Conservation (phyloP, 164 flowering plant genomes). For the Macadamia integrifolia region DNA sequence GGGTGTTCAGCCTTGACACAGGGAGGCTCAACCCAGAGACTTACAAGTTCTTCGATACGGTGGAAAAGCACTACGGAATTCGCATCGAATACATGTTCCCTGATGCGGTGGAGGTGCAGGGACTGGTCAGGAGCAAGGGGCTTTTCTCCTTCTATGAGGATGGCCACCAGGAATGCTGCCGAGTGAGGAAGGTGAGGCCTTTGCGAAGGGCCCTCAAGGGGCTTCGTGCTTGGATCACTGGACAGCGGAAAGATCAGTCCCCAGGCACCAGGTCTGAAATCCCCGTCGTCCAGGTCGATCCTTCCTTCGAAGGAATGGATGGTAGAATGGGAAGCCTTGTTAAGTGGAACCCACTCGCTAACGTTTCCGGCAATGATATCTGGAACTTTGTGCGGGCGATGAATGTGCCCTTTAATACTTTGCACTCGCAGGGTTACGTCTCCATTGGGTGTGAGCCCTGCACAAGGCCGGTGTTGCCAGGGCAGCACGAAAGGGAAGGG, state of each 20-base stretch:
- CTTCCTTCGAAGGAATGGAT: slow-evolving; percentile 77
- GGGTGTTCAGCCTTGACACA: slow-evolving; percentile 94
- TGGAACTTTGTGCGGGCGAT: slow-evolving; percentile 85
- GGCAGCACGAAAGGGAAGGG: slow-evolving; percentile 98
- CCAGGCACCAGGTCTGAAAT: slow-evolving; percentile 78
- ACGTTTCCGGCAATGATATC: slow-evolving; percentile 56
- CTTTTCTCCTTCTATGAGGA: slow-evolving; percentile 89
- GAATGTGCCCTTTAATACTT: slow-evolving; percentile 78
- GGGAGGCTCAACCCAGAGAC: slow-evolving; percentile 95
- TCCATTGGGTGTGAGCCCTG: slow-evolving; percentile 98
- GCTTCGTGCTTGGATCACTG: slow-evolving; percentile 86
- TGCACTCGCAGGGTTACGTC: slow-evolving; percentile 77
- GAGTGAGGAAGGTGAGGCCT: slow-evolving; percentile 92
- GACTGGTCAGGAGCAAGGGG: slow-evolving; percentile 77
- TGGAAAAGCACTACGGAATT: slow-evolving; percentile 80
- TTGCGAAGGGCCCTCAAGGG: slow-evolving; percentile 85
- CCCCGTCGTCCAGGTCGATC: slow-evolving; percentile 89
- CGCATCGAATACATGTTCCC: slow-evolving; percentile 95
- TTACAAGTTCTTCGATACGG: slow-evolving; percentile 60
- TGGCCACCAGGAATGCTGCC: slow-evolving; percentile 98
- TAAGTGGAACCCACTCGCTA: slow-evolving; percentile 95
- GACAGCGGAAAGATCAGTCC: slow-evolving; percentile 81
- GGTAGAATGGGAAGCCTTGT: slow-evolving; percentile 84
- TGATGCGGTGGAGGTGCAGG: slow-evolving; percentile 92
- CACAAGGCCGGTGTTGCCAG: slow-evolving; percentile 88